Base-by-base conservation (phyloP, 257 asterid genomes). In the Galeopsis tetrahit region DNA sequence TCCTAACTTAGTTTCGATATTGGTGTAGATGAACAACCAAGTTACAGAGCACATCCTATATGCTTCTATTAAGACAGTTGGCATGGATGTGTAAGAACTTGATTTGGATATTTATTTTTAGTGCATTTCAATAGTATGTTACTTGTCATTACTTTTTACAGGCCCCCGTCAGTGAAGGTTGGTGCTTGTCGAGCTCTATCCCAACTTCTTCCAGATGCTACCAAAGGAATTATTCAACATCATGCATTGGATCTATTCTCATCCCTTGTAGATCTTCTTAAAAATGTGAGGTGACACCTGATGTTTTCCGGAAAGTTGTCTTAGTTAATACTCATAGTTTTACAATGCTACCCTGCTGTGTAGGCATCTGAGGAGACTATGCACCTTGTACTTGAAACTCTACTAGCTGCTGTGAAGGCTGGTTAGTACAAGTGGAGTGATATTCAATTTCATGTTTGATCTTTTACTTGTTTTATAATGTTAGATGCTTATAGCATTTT, bases 301-400 rank as follows among this genome's bases (percentile, higher is more conserved):
- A 32, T 73, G 51, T 70, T 70, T 66, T 32, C 53, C 14, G 17
- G 64, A 51, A 15, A 10, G 34, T 35, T 69, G 51, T 34, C 55
- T 49, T 71, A 35, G 6, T 70, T 73, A 68, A 52, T 68, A 40
- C 75, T 75, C 69, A 57, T 69, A 58, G 52, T 66, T 64, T 69
- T 68, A 39, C 65, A 31, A 75, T 69, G 11, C 44, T 82, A n/a
- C 62, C 75, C 43, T 86, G 70, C 77, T 81, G 81, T 70, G 52
- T 81, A 94, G 99, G 98, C 99, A 60, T 88, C 99, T 70, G 99
- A 91, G 32, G 99, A 94, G 74, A 92, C 99, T 60, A 88, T 92
- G 97, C 99, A 94, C 87, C 91, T 94, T 66, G 93, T 88, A 70
- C 96, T 91, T 79, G 99, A 94, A 82, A 90, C 99, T 69, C 84